Evolutionary conservation across 108 stramenopile genomes (phyloP), one percentile per base, ranked within the genome.

Genomic region (Bacterosira constricta): DNA sequence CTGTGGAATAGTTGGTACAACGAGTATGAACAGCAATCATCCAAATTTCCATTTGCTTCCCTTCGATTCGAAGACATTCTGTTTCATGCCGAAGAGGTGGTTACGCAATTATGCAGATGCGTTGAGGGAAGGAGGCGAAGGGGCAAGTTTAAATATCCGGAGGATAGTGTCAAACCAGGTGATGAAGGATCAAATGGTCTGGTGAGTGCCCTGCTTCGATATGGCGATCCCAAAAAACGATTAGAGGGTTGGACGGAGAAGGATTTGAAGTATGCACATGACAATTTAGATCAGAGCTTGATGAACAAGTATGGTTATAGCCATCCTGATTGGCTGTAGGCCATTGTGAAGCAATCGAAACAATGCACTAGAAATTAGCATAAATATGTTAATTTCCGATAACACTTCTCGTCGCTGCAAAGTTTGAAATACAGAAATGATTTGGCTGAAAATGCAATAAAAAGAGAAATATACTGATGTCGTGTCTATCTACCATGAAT

Each of bases 1-100:
- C 29, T 89, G 63, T 89, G 83, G 82, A 86, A 86, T 55, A 85
- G 86, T 39, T 89, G 87, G 88, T 89, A 92, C 62, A 36, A 49
- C 39, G 77, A 73, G 27, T 89, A 86, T 57, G 39, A 77, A 12
- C 23, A 63, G 7, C 47, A 78, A 17, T 3, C 35, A 32, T 37
- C 30, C 0, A 29, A 58, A 34, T 86, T 77, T 80, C 87, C 87
- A 3, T 36, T 66, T 6, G 63, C 83, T 4, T 78, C 83, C 46
- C 44, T 90, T 39, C 86, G 89, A 25, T 87, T 88, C 55, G 89
- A 91, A 61, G 90, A 91, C 62, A 65, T 87, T 23, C 42, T 88
- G 6, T 89, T 85, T 63, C 75, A 86, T 68, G 65, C 86, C 9
- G 36, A 74, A 26, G 26, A 80, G 38, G 83, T 89, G 4, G 77